Base-by-base conservation (phyloP, 2,329 filamentous ascomycete species). In the Cytospora piceae region DNA sequence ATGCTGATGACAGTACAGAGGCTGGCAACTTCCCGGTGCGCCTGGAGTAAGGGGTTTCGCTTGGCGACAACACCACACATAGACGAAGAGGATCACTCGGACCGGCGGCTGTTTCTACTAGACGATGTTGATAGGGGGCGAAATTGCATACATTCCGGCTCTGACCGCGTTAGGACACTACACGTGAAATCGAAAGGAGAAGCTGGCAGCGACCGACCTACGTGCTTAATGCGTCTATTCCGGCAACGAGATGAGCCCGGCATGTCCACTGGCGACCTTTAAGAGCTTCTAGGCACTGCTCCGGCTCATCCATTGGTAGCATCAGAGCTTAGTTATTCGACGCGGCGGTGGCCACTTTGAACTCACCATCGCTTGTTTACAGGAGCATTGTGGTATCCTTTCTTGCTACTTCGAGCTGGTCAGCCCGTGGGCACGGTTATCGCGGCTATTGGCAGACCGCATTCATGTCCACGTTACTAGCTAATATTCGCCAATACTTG, bases 11-110 rank as follows among this genome's bases (percentile, higher is more conserved):
- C 62, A 39, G 9, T 29, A 69, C 75, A 90, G 88, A 88, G 78
- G 83, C 83, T 72, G 88, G 88, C 75, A 90, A 84, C 76, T 91
- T 91, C 81, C 88, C 88, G 56, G 85, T 79, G 72, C 85, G 86
- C 74, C 80, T 91, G 73, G 87, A 90, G 76, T 88, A 85, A 77
- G 70, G 63, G 34, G 49, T 8, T 17, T 22, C n/a, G 49, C 12
- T 42, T 49, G 51, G 51, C n/a, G 32, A 52, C 39, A 7, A 32
- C 31, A 60, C 56, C 32, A 67, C 37, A 51, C 55, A 57, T 60
- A 69, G 70, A 69, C 53, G 64, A 20, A 42, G 56, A 65, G 34
- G 52, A 57, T 61, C 32, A 55, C 64, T 34, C 29, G 64, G 61
- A 46, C 31, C 49, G 31, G 39, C 46, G 58, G 58, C 58, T 65